Base-by-base conservation (phyloP, 768 basidiomycete species). In the Mycena capillaripes region DNA sequence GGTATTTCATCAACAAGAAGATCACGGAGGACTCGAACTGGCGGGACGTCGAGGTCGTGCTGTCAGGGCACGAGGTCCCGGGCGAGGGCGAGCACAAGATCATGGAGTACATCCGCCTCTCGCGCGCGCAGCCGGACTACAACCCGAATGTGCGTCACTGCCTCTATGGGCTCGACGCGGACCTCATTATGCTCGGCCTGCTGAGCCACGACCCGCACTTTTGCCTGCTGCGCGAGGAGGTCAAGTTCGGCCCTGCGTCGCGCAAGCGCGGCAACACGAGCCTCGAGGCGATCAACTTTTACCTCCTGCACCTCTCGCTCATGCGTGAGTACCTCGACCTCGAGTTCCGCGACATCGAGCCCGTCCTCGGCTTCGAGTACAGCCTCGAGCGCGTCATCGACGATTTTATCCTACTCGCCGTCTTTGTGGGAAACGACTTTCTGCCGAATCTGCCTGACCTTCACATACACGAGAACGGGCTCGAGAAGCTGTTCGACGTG, bases 21-120 rank as follows among this genome's bases (percentile, higher is more conserved):
- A 97, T 99, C 36, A 90, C 92, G 0, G 98, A 99, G 80, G 98
- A 99, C 82, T 90, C 98, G 3, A 93, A 97, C 80, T 99, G 98
- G 98, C 87, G 95, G 70, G 89, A 93, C 66, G 91, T 99, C 48
- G 88, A 96, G 78, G 96, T 99, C 25, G 95, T 99, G 44, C 86
- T 99, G 42, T 97, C 96, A 32, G 98, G 98, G 14, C 97, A 99
- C 81, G 97, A 99, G 77, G 97, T 98, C 4, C 98, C 98, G 0
- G 98, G 98, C 75, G 98, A 99, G 83, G 98, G 98, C 70, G 98
- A 99, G 80, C 98, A 99, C 89, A 99, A 99, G 87, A 97, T 99
- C 76, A 98, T 99, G 95, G 98, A 98, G 81, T 99, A 97, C 83
- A 99, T 99, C 80, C 93, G 98, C 44, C 84, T 96, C 71, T 92